These are phyloP conservation scores for Penicillium coprophilum DNA, from an alignment of 495 filamentous ascomycete species.

Conservation along the genomic window DNA sequence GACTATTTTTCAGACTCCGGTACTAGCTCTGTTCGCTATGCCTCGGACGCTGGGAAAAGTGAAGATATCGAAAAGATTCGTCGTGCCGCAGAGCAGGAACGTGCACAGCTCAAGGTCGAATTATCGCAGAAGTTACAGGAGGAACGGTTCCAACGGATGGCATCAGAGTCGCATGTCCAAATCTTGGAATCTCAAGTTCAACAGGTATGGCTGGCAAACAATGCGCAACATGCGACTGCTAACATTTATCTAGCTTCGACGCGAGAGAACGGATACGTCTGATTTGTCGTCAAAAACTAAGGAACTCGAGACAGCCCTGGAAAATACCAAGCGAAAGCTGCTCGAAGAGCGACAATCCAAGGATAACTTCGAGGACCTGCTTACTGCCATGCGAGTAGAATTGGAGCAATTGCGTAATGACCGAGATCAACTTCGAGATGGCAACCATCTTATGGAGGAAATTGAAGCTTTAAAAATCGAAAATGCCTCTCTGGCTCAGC, in stretches of 20 bases:
- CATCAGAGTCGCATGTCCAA: constrained; percentile 77
- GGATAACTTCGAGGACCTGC: constrained; percentile 89
- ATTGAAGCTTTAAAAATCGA: constrained; percentile 61
- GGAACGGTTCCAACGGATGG: constrained; percentile 70
- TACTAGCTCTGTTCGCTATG: constrained; percentile 76
- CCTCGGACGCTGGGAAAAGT: constrained; percentile 58
- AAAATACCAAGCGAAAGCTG: constrained; percentile 77
- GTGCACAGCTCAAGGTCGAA: constrained; percentile 81
- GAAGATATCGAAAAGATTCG: constrained; percentile 85
- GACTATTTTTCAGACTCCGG: constrained; percentile 98
- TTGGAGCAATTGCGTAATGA: constrained; percentile 81
- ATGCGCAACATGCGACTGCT: neutral
- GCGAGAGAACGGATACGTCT: constrained; percentile 44
- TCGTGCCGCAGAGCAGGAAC: constrained; percentile 85
- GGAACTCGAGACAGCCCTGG: constrained; percentile 76
- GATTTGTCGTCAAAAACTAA: constrained; percentile 47
- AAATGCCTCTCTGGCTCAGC: constrained; percentile 52
- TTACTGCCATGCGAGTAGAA: constrained; percentile 79
- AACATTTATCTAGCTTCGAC: constrained; percentile 40
- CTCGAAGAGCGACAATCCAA: constrained; percentile 84
- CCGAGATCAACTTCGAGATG: constrained; percentile 86
- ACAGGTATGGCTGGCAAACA: constrained; percentile 37
- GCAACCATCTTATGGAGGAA: constrained; percentile 74
- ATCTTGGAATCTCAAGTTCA: constrained; percentile 75
- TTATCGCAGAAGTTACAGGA: constrained; percentile 80